phyloP scores from a whole-genome alignment of 805 yeast genomes.

The Candida corydali region DNA sequence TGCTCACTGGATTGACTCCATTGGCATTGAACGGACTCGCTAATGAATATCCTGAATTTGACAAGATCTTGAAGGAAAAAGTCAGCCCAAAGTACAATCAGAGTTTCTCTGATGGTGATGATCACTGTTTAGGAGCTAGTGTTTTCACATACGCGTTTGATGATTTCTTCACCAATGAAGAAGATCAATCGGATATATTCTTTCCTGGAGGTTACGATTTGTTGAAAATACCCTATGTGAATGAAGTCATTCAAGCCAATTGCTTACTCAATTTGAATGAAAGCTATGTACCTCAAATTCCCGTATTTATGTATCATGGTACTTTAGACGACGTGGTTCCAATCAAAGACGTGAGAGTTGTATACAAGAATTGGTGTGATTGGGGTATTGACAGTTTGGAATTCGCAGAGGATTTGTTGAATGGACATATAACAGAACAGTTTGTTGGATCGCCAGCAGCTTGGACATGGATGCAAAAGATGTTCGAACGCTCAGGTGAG shows the following conservation, averaged over 20 bases:
- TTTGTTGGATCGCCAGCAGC: conserved; percentile 19
- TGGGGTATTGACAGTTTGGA: conserved; percentile 25
- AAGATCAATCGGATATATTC: conserved; percentile 2
- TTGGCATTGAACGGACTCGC: conserved; percentile 26
- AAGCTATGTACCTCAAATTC: conserved; percentile 16
- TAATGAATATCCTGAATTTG: conserved; percentile 25
- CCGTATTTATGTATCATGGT: conserved; percentile 19
- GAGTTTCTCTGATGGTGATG: conserved; percentile 5
- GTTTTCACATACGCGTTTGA: conserved; percentile 7
- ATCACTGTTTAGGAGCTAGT: conserved; percentile 8
- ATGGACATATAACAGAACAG: conserved; percentile 24
- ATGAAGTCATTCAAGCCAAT: conserved; percentile 16
- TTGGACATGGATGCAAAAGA: conserved; percentile 15
- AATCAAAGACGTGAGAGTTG: conserved; percentile 15
- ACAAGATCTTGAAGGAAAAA: background rate
- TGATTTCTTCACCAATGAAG: conserved; percentile 14
- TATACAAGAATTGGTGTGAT: conserved; percentile 25
- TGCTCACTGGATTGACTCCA: conserved; percentile 27
- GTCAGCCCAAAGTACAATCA: background rate
- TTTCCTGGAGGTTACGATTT: conserved; percentile 15
- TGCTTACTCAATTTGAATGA: conserved; percentile 16
- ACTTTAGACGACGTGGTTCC: conserved; percentile 17
- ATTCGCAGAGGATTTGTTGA: conserved; percentile 19
- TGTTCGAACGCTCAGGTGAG: conserved; percentile 32
- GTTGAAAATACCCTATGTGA: conserved; percentile 12